Evolutionary conservation across 139 green algal species (phyloP).

Genomic region (Mychonastes homosphaera): DNA sequence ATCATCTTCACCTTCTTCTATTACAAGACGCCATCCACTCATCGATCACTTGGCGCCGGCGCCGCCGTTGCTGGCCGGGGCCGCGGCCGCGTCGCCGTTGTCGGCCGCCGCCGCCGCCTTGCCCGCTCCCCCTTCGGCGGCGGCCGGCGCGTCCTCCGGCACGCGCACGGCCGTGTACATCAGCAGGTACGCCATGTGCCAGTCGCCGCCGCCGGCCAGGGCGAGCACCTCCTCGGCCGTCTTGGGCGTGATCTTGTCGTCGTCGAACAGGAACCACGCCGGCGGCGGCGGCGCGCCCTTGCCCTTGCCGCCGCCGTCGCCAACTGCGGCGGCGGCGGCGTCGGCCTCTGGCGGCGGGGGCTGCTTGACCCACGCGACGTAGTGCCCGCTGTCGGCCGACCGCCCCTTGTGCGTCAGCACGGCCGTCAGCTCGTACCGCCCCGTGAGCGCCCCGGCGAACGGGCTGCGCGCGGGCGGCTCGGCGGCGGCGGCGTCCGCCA

Average conservation of each 20-base stretch:
- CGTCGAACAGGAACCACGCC: slow-evolving; percentile 95
- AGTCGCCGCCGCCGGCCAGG: slow-evolving; percentile 86
- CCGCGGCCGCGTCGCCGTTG: background rate
- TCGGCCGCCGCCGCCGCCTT: slow-evolving; percentile 6
- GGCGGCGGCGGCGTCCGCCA: slow-evolving; percentile 37
- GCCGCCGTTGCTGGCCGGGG: background rate
- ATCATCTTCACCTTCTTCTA: too few species aligned
- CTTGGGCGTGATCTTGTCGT: slow-evolving; percentile 71
- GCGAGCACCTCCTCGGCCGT: slow-evolving; percentile 84
- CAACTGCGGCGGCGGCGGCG: too few species aligned
- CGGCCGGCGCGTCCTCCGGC: slow-evolving; percentile 13
- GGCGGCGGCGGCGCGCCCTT: too few species aligned
- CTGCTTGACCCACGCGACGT: slow-evolving; percentile 91
- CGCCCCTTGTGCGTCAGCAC: slow-evolving; percentile 98
- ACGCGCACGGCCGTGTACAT: slow-evolving; percentile 69
- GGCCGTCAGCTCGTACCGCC: slow-evolving; percentile 79
- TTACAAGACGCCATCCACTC: background rate
- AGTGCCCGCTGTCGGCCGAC: slow-evolving; percentile 90
- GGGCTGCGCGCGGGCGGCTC: background rate
- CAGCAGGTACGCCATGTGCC: slow-evolving; percentile 95
- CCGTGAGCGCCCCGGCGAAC: slow-evolving; percentile 30
- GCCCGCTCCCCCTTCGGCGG: background rate
- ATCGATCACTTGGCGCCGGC: background rate
- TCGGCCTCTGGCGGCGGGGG: too few species aligned
- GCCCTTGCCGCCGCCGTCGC: too few species aligned